A percentile compares a stretch with the other conserved stretches of the same genome.
These are phyloP conservation scores for Setaria viridis DNA, from an alignment of 202 grass and related monocot species.

Conservation along the genomic window DNA sequence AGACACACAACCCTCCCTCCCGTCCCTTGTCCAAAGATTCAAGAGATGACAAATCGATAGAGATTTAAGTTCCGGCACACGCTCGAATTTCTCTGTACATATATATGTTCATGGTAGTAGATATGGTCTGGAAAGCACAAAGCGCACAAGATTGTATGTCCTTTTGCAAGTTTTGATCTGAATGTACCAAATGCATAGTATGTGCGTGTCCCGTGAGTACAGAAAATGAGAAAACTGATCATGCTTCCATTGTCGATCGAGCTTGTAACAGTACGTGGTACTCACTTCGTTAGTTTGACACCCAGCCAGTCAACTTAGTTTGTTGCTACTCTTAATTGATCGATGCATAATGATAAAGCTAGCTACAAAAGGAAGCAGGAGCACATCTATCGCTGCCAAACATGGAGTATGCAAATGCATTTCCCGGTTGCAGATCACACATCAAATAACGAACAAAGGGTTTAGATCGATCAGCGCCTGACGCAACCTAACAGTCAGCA, in stretches of 20 bases:
- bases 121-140: neutral
- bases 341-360: neutral
- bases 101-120: slow-evolving; percentile 38
- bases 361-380: neutral
- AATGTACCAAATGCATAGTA: neutral
- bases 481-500: too few species aligned
- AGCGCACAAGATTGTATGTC: neutral
- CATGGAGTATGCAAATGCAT: neutral
- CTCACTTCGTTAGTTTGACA: too few species aligned
- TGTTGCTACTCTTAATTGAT: neutral
- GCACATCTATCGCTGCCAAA: neutral
- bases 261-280: neutral
- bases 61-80: slow-evolving; percentile 17
- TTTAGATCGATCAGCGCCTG: neutral
- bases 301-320: too few species aligned
- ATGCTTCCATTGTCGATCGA: neutral
- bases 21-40: slow-evolving; percentile 51
- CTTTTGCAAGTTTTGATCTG: slow-evolving; percentile 11
- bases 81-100: slow-evolving; percentile 35
- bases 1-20: slow-evolving; percentile 30
- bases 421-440: neutral
- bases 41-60: slow-evolving; percentile 45
- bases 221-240: neutral
- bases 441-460: neutral
- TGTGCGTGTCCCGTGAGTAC: neutral